phyloP scores from a whole-genome alignment of 2,329 filamentous ascomycete species.

The Curvularia eragrostidis region DNA sequence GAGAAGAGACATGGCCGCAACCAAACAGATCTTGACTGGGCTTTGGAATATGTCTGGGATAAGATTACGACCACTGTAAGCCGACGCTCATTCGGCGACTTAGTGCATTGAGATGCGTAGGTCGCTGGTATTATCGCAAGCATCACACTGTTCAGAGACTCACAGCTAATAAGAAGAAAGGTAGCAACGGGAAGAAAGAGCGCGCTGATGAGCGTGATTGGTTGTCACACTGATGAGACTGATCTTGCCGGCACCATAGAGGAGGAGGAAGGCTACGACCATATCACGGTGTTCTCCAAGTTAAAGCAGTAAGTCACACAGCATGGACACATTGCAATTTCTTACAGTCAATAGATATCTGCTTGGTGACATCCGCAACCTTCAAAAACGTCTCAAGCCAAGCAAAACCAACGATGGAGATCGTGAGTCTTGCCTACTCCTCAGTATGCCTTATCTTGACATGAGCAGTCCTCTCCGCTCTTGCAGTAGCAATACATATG shows the following conservation, averaged over 20 bases:
- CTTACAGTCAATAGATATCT: conserved; percentile 54
- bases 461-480: conserved; percentile 71
- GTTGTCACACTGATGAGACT: conserved; percentile 73
- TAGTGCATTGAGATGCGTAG: conserved; percentile 21
- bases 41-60: conserved; percentile 93
- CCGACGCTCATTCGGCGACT: conserved; percentile 36
- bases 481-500: conserved; percentile 87
- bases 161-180: conserved; percentile 43
- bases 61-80: conserved; percentile 78
- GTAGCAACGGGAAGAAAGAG: conserved; percentile 75
- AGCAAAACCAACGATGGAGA: conserved; percentile 76
- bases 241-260: conserved; percentile 58
- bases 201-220: conserved; percentile 78
- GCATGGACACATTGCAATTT: neutral
- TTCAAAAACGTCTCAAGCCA: conserved; percentile 70
- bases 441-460: conserved; percentile 20
- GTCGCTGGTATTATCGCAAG: neutral
- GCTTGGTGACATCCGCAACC: conserved; percentile 71
- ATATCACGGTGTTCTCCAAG: conserved; percentile 75
- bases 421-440: conserved; percentile 53
- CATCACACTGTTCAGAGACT: neutral
- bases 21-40: conserved; percentile 86
- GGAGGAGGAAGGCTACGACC: conserved; percentile 73
- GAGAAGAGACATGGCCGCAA: conserved; percentile 71
- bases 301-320: conserved; percentile 63